Evolutionary conservation across 345 rosid genomes (phyloP).

Genomic region (Eucalyptus globulus): DNA sequence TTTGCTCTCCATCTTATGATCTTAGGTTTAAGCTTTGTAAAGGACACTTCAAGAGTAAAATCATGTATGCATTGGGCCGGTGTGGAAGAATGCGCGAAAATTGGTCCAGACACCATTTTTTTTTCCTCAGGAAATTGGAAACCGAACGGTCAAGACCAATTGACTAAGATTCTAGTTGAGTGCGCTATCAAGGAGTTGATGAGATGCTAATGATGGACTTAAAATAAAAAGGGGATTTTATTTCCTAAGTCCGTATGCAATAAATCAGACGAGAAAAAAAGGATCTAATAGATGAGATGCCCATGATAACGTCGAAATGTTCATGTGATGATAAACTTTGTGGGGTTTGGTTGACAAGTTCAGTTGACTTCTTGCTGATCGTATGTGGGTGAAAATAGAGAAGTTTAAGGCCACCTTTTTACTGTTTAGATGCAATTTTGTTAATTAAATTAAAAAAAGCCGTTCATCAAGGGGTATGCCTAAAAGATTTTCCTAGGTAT

Average conservation of each 20-base stretch:
- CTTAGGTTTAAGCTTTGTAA: background rate
- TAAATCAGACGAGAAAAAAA: background rate
- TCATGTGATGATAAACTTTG: background rate
- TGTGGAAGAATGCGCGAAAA: background rate
- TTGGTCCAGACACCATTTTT: rapidly evolving
- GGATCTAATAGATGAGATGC: background rate
- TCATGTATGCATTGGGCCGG: background rate
- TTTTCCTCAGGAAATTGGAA: rapidly evolving
- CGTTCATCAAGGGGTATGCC: background rate
- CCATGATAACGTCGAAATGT: background rate
- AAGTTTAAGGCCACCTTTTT: background rate
- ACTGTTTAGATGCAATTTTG: background rate
- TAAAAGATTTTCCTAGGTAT: background rate
- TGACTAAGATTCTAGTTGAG: background rate
- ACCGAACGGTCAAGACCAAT: background rate
- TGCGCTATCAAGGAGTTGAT: background rate
- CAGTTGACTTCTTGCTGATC: background rate
- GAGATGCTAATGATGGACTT: background rate
- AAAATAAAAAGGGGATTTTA: background rate
- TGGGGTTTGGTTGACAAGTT: background rate
- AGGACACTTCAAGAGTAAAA: background rate
- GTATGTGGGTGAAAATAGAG: background rate
- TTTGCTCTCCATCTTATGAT: background rate
- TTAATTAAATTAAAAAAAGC: background rate
- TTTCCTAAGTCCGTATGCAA: rapidly evolving